Evolutionary conservation across 1,139 yeast genomes (phyloP).

Genomic region (Candida sp.): DNA sequence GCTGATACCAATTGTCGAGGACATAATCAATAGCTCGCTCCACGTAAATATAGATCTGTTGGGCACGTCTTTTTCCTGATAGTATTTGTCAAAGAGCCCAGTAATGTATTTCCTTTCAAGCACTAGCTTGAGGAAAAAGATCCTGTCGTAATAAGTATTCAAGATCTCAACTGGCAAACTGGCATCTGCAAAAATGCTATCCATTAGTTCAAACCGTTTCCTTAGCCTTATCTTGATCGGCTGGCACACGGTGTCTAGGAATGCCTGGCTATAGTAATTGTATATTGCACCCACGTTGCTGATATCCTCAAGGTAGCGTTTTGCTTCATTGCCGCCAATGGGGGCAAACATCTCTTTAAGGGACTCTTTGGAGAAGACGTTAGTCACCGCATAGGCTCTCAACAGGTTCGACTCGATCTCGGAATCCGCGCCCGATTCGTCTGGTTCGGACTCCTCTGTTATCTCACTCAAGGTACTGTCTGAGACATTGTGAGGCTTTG

Average conservation of each 20-base stretch:
- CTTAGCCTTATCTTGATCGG: conserved; percentile 9
- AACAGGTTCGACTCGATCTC: conserved; percentile 21
- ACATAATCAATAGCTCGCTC: conserved; percentile 13
- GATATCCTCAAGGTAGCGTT: conserved; percentile 25
- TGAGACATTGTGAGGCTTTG: not conserved
- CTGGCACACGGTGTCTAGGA: conserved; percentile 12
- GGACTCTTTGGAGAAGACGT: conserved; percentile 37
- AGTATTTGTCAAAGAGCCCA: conserved; percentile 8
- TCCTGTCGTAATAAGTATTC: conserved; percentile 6
- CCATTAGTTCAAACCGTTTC: conserved; percentile 11
- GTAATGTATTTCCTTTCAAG: conserved; percentile 9
- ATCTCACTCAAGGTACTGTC: not conserved
- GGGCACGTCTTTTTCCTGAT: not conserved
- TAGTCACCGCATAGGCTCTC: conserved; percentile 39
- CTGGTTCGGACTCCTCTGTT: conserved; percentile 1
- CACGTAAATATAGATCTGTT: conserved; percentile 4
- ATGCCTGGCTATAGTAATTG: conserved; percentile 9
- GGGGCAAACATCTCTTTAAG: conserved; percentile 30
- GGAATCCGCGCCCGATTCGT: conserved; percentile 1
- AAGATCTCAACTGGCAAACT: conserved; percentile 10
- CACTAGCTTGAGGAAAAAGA: conserved; percentile 8
- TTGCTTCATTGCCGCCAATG: conserved; percentile 13
- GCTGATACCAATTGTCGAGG: conserved; percentile 8
- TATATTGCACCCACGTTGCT: conserved; percentile 20
- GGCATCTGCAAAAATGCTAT: conserved; percentile 7